Conservation (phyloP, 176 grass and related monocot species). For the Oryza rufipogon region DNA sequence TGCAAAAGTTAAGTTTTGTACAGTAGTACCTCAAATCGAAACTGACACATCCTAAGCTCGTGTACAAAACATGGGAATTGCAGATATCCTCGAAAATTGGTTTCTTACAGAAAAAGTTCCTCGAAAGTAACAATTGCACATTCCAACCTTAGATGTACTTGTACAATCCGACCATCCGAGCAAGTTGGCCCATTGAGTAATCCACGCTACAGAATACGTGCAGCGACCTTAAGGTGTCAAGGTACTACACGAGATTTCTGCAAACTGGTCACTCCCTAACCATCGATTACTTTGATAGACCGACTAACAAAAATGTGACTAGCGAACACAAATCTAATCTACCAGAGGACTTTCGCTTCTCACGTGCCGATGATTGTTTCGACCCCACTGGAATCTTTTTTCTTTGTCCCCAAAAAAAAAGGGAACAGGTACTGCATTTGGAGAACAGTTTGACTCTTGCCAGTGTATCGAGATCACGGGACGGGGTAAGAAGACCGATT, state of each 20-base stretch:
- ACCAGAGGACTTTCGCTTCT: background rate
- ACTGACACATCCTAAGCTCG: background rate
- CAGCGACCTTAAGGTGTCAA: background rate
- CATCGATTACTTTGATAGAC: background rate
- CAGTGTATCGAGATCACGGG: conserved; percentile 34
- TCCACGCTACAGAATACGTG: background rate
- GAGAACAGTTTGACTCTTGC: conserved; percentile 31
- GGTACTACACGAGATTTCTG: background rate
- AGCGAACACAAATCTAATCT: background rate
- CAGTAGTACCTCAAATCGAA: background rate
- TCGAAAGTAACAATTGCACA: conserved; percentile 16
- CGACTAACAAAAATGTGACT: background rate
- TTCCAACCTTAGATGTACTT: background rate
- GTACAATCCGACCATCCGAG: too few relatives aligned
- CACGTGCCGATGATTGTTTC: conserved; percentile 2
- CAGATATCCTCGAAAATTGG: background rate
- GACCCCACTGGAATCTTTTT: background rate
- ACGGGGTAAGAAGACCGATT: background rate
- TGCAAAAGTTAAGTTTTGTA: background rate
- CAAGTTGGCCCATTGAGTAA: background rate
- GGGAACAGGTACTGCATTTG: background rate
- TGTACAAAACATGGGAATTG: background rate
- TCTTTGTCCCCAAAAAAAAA: background rate
- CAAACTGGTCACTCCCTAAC: background rate
- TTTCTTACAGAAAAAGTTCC: background rate